Conservation (phyloP, 768 basidiomycete genomes). For the Russula sp. region DNA sequence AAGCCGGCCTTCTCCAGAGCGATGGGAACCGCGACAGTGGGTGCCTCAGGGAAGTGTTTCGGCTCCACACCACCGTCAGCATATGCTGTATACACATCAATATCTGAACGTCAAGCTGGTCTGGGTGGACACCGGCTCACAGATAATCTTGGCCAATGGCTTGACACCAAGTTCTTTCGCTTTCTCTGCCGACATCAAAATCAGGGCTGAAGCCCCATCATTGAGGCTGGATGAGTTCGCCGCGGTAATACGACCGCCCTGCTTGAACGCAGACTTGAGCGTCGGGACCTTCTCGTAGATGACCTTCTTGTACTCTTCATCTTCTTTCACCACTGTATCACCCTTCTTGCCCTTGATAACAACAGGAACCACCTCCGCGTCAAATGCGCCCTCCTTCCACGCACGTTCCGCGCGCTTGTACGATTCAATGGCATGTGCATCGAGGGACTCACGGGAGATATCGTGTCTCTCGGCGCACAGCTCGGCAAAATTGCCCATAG, state of each 20-base stretch:
- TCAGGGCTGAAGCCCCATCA: constrained; percentile 94
- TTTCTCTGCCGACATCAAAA: constrained; percentile 92
- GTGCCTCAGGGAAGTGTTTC: constrained; percentile 95
- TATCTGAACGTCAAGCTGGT: constrained; percentile 5
- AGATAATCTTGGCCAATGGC: constrained; percentile 91
- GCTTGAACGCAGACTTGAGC: constrained; percentile 86
- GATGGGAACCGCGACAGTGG: constrained; percentile 83
- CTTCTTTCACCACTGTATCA: constrained; percentile 83
- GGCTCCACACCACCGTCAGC: constrained; percentile 97
- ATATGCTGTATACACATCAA: constrained; percentile 57
- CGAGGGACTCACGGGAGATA: constrained; percentile 85
- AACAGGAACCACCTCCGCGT: constrained; percentile 85
- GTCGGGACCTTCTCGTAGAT: constrained; percentile 91
- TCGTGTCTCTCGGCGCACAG: constrained; percentile 72
- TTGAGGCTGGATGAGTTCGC: constrained; percentile 95
- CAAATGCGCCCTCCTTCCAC: constrained; percentile 83
- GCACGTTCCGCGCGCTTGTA: constrained; percentile 91
- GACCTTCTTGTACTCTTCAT: constrained; percentile 98
- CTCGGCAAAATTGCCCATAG: constrained; percentile 98
- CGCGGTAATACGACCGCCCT: constrained; percentile 87
- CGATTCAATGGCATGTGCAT: constrained; percentile 90
- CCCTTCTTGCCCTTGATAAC: constrained; percentile 94
- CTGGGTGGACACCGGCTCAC: constrained; percentile 49
- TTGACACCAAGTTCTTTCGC: constrained; percentile 87
- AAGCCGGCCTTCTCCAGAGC: constrained; percentile 88